Conservation (phyloP, 257 asterid genomes). For the Solanum chiquidenum region DNA sequence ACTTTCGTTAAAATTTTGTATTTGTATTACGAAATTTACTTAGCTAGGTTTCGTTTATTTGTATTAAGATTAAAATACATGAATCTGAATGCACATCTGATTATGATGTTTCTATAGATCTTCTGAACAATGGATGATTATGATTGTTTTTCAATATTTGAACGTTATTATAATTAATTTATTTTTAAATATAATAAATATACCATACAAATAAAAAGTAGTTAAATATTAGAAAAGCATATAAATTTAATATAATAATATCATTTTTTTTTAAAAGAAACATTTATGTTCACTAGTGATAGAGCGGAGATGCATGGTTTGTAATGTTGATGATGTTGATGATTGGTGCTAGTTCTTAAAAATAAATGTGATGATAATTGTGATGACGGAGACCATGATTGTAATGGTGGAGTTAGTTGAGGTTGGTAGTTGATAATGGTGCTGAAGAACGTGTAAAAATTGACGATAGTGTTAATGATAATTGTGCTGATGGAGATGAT, state of each 20-base stretch:
- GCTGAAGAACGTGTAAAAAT: background rate
- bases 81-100: background rate
- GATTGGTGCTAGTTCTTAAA: background rate
- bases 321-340: background rate
- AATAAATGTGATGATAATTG: background rate
- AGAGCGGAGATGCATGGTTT: background rate
- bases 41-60: background rate
- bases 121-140: background rate
- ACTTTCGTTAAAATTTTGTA: background rate
- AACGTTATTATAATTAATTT: background rate
- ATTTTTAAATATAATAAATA: background rate
- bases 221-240: background rate
- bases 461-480: background rate
- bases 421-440: background rate
- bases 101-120: background rate
- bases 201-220: background rate
- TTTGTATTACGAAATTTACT: background rate
- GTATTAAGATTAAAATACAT: background rate
- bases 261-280: background rate
- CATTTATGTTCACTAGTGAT: background rate
- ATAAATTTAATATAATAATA: background rate
- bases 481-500: background rate
- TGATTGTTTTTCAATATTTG: background rate
- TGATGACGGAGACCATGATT: fast-evolving
- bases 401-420: background rate